Evolutionary conservation across 805 yeast species (phyloP).

Genomic region (Candida qinlingensis): DNA sequence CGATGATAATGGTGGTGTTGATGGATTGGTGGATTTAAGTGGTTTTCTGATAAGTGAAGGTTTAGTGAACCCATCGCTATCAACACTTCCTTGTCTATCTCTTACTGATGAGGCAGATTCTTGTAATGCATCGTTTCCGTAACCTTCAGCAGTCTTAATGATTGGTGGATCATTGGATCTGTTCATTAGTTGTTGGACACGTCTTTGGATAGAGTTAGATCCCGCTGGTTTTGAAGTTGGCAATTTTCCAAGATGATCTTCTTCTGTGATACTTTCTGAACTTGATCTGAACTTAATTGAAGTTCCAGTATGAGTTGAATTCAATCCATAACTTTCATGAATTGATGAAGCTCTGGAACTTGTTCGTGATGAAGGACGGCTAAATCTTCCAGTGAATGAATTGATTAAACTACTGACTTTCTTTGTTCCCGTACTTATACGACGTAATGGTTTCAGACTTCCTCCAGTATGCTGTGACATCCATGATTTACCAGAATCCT

Average conservation of each 20-base stretch:
- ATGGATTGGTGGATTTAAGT: conserved; percentile 3
- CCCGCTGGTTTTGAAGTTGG: conserved; percentile 11
- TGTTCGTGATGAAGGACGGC: conserved; percentile 22
- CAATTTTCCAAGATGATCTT: conserved; percentile 7
- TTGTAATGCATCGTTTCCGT: conserved; percentile 62
- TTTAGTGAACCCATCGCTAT: conserved; percentile 25
- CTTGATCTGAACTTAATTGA: conserved; percentile 15
- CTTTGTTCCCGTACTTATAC: conserved; percentile 24
- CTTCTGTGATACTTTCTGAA: conserved; percentile 23
- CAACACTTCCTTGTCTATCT: conserved; percentile 4
- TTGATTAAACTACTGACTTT: conserved; percentile 19
- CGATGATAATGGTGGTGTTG: conserved; percentile 24
- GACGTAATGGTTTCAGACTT: conserved; percentile 24
- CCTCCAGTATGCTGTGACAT: conserved; percentile 29
- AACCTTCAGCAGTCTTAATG: conserved; percentile 68
- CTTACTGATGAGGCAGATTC: conserved; percentile 24
- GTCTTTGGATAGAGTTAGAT: conserved; percentile 24
- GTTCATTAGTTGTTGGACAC: conserved; percentile 25
- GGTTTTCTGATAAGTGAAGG: conserved; percentile 17
- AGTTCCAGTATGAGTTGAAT: conserved; percentile 12
- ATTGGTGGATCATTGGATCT: conserved; percentile 39
- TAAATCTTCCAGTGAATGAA: conserved; percentile 24
- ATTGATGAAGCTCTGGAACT: conserved; percentile 26
- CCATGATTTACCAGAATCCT: conserved; percentile 31
- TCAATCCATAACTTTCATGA: conserved; percentile 20